These are phyloP conservation scores for Amaranthus hypochondriacus DNA, from an alignment of 148 eudicot species.

Conservation along the genomic window DNA sequence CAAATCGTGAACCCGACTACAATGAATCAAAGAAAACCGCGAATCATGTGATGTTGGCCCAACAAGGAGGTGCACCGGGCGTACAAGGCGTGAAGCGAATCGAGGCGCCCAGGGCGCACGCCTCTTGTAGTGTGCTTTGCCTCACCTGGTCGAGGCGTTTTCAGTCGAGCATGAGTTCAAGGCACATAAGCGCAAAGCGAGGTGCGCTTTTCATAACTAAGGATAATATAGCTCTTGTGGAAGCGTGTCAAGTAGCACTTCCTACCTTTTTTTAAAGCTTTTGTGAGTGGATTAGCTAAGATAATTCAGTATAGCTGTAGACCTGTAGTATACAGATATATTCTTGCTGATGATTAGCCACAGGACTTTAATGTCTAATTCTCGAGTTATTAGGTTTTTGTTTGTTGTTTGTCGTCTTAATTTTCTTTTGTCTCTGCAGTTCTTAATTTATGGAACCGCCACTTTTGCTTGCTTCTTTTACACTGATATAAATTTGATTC, in stretches of 20 bases:
- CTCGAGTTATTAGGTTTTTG: not conserved
- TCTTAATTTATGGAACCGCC: not conserved
- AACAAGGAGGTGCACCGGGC: too few species aligned
- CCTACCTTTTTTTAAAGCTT: not conserved
- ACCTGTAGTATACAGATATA: not conserved
- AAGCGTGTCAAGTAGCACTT: not conserved
- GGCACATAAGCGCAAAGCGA: too few species aligned
- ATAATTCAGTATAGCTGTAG: not conserved
- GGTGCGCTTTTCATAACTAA: too few species aligned
- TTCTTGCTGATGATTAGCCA: not conserved
- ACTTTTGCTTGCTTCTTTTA: not conserved
- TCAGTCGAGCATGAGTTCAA: too few species aligned
- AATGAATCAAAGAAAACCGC: too few species aligned
- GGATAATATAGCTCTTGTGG: not conserved
- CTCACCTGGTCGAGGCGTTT: too few species aligned
- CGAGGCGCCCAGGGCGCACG: too few species aligned
- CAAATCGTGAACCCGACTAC: too few species aligned
- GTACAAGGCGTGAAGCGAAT: too few species aligned
- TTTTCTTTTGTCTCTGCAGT: not conserved
- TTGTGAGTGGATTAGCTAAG: not conserved
- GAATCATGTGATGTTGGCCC: too few species aligned
- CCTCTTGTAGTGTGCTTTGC: too few species aligned
- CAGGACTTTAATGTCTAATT: not conserved
- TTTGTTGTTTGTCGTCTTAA: not conserved
- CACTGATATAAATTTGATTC: slow-evolving; percentile 2